phyloP scores from a whole-genome alignment of 257 asterid genomes.

The Solanum tarapatanum region DNA sequence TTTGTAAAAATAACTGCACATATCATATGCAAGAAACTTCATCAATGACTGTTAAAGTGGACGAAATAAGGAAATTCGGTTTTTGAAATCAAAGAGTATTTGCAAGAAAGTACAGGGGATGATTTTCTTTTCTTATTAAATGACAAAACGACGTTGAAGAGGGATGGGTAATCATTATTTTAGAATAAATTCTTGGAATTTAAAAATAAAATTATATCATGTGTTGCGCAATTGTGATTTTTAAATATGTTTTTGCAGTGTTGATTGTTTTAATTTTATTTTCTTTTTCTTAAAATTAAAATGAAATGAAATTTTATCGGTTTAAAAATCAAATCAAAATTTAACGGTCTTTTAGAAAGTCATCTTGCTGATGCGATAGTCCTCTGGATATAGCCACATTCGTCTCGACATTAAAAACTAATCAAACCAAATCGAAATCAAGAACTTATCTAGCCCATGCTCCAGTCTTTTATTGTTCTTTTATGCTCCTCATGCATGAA shows the following conservation, averaged over 20 bases:
- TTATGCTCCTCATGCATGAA: too few relatives aligned
- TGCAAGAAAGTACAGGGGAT: not conserved
- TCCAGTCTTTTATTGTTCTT: too few relatives aligned
- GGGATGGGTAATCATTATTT: not conserved
- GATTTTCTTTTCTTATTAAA: not conserved
- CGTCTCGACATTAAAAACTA: too few relatives aligned
- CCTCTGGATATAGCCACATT: too few relatives aligned
- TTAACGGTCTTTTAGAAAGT: too few relatives aligned
- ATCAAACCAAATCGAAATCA: not conserved
- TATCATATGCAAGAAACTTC: not conserved
- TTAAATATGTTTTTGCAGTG: not conserved
- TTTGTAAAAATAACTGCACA: not conserved
- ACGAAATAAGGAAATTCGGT: not conserved
- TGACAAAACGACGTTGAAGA: not conserved
- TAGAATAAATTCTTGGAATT: not conserved
- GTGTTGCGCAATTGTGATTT: not conserved
- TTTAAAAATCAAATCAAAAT: too few relatives aligned
- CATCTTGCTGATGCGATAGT: too few relatives aligned
- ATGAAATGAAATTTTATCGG: not conserved
- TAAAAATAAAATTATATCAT: too few relatives aligned
- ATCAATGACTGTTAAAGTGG: not conserved
- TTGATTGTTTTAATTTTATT: not conserved
- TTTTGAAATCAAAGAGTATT: not conserved
- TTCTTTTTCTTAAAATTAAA: too few relatives aligned
- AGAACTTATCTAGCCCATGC: not conserved